These are phyloP conservation scores for Fusarium xyrophilum DNA, from an alignment of 2,329 filamentous ascomycete genomes.

Conservation along the genomic window DNA sequence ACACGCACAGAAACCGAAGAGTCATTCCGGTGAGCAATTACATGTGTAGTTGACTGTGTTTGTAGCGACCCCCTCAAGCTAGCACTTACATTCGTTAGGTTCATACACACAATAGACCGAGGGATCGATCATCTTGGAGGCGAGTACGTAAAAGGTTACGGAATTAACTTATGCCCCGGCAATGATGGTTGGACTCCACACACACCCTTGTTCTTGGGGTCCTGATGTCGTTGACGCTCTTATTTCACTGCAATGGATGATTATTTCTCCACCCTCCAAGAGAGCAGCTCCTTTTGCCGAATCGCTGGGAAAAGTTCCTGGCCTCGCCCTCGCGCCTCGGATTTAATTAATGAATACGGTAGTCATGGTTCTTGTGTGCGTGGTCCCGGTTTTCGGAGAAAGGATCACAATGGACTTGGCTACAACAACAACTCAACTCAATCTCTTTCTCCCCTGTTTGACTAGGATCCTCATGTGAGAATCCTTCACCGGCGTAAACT, in stretches of 20 bases:
- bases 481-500: not conserved
- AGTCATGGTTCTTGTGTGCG: slow-evolving; percentile 18
- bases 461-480: not conserved
- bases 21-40: not conserved
- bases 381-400: slow-evolving; percentile 24
- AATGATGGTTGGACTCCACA: slow-evolving; percentile 36
- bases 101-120: not conserved
- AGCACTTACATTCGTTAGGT: not conserved
- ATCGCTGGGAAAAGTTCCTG: slow-evolving; percentile 6
- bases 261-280: slow-evolving; percentile 30
- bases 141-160: slow-evolving; percentile 25
- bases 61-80: not conserved
- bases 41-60: not conserved
- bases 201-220: slow-evolving; percentile 2
- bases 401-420: not conserved
- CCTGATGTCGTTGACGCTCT: slow-evolving; percentile 28
- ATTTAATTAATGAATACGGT: slow-evolving; percentile 7
- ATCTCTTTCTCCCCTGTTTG: not conserved
- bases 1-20: not conserved
- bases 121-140: not conserved
- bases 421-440: not conserved
- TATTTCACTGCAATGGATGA: slow-evolving; percentile 10
- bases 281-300: slow-evolving; percentile 24
- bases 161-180: slow-evolving; percentile 35
- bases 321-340: slow-evolving; percentile 18